Conservation (phyloP, 768 basidiomycete genomes). For the Amanita phalloides region DNA sequence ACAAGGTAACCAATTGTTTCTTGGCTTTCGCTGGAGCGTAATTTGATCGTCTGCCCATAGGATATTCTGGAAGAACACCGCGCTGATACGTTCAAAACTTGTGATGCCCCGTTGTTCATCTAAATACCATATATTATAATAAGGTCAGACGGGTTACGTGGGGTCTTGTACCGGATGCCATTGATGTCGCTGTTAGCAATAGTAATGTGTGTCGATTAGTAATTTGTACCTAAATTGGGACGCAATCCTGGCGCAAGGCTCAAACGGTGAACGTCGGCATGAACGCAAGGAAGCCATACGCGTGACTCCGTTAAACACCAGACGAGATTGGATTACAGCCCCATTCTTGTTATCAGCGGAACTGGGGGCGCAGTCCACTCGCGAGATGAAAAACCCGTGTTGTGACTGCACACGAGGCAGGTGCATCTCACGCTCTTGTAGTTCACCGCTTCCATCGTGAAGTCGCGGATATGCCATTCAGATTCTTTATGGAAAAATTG, state of each 20-base stretch:
- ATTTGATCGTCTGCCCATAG: neutral
- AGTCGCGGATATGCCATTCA: too few relatives aligned
- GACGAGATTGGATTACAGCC: constrained; percentile 57
- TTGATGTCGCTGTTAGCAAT: too few relatives aligned
- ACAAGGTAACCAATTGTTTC: constrained; percentile 12
- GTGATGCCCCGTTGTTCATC: neutral
- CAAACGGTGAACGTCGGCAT: constrained; percentile 70
- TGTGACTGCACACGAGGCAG: constrained; percentile 65
- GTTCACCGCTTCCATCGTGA: too few relatives aligned
- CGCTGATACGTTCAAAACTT: neutral
- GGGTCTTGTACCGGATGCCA: too few relatives aligned
- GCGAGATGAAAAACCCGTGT: constrained; percentile 62
- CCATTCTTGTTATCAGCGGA: constrained; percentile 68
- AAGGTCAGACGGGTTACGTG: too few relatives aligned
- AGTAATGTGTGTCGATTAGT: too few relatives aligned
- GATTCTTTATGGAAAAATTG: too few relatives aligned
- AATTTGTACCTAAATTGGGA: constrained; percentile 2
- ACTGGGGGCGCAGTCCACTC: constrained; percentile 72
- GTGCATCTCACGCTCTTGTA: constrained; percentile 66
- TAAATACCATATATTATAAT: too few relatives aligned
- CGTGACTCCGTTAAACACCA: constrained; percentile 56
- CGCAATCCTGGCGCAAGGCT: constrained; percentile 57
- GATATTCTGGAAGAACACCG: constrained; percentile 10
- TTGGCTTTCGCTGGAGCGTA: neutral
- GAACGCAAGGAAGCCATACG: constrained; percentile 56